Conservation (phyloP, 1,284 basidiomycete species). For the Thelephora terrestris region DNA sequence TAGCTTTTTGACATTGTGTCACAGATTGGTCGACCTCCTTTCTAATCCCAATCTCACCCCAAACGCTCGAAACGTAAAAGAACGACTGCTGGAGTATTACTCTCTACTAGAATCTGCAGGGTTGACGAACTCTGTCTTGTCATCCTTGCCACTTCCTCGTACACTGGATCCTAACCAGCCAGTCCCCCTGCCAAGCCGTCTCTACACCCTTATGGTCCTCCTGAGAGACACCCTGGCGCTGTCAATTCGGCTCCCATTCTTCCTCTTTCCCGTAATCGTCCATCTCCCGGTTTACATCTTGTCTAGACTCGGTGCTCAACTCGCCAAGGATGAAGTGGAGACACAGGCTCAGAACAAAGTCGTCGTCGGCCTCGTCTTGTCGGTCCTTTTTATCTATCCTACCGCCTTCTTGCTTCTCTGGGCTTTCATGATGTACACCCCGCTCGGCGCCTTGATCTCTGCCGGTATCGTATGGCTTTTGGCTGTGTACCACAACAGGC, state of each 20-base stretch:
- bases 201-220: conserved; percentile 71
- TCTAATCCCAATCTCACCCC: conserved; percentile 52
- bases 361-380: conserved; percentile 69
- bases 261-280: conserved; percentile 72
- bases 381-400: conserved; percentile 68
- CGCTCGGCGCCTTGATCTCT: conserved; percentile 32
- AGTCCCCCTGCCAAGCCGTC: conserved; percentile 68
- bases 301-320: conserved; percentile 59
- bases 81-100: conserved; percentile 76
- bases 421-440: conserved; percentile 66
- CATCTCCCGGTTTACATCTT: conserved; percentile 80
- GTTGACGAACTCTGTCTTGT: conserved; percentile 75
- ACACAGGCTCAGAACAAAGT: conserved; percentile 91
- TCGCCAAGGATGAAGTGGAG: conserved; percentile 84
- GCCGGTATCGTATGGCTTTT: conserved; percentile 53
- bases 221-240: conserved; percentile 64
- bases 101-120: conserved; percentile 76
- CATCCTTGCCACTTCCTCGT: conserved; percentile 68
- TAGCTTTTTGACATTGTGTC: conserved; percentile 9
- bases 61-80: conserved; percentile 51
- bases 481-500: conserved; percentile 69
- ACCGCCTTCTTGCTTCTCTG: conserved; percentile 73
- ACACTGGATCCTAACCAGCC: conserved; percentile 64
- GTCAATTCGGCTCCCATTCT: conserved; percentile 76
- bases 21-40: conserved; percentile 75